Evolutionary conservation across 192 early-diverging fungal species (phyloP).

Genomic region (Coemansia sp.): DNA sequence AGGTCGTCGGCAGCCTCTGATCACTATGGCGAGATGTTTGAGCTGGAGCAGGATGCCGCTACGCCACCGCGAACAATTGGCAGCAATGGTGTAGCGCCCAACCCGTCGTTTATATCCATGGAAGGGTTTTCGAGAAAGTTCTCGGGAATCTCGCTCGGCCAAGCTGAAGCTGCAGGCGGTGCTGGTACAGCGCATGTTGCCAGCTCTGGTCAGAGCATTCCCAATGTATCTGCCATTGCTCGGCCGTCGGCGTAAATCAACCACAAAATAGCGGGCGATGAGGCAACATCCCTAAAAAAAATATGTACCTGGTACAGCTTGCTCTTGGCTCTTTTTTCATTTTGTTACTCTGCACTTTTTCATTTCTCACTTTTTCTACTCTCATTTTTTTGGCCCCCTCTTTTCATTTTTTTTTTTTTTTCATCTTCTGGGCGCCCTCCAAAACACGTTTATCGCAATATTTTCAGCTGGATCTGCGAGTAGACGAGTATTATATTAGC

Average conservation of each 20-base stretch:
- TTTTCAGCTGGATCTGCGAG: neutral
- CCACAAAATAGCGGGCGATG: conserved; percentile 2
- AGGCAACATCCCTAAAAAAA: conserved; percentile 1
- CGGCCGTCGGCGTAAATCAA: conserved; percentile 20
- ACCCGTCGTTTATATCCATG: conserved; percentile 46
- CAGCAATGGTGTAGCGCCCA: conserved; percentile 26
- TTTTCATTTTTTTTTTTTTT: neutral
- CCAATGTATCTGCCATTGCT: conserved; percentile 39
- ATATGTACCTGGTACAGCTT: neutral
- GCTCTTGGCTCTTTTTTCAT: neutral
- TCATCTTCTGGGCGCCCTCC: neutral
- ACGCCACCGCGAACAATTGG: conserved; percentile 2
- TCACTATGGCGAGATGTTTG: conserved; percentile 51
- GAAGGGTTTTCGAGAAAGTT: conserved; percentile 47
- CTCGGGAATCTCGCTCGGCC: conserved; percentile 35
- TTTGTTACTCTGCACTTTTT: conserved; percentile 1
- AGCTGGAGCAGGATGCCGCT: conserved; percentile 47
- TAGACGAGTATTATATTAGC: neutral
- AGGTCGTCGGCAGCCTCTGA: conserved; percentile 50
- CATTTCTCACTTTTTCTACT: neutral
- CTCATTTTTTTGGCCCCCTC: neutral
- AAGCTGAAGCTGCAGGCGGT: conserved; percentile 13
- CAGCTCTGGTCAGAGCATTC: conserved; percentile 18
- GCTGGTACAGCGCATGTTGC: neutral
- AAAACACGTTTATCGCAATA: neutral